phyloP scores from a whole-genome alignment of 306 rosid species.

The Rosa multiflora region DNA sequence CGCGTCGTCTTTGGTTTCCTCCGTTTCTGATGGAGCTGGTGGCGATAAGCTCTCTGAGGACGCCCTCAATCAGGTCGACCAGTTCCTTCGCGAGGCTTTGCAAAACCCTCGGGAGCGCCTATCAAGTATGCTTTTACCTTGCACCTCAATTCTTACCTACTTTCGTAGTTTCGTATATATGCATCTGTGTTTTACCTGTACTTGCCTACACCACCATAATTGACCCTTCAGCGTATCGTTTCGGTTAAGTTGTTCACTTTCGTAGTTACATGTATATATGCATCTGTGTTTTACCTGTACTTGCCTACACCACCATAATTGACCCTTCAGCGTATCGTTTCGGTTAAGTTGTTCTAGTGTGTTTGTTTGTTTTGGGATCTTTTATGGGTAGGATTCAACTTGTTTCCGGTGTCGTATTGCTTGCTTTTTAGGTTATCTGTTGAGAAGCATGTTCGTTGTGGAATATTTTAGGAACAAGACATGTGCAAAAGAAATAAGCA shows the following conservation, averaged over 20 bases:
- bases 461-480: neutral
- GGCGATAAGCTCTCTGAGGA: conserved; percentile 54
- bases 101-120: conserved; percentile 97
- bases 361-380: neutral
- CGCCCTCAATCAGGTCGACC: conserved; percentile 67
- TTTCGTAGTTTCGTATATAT: no score
- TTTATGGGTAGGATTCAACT: neutral
- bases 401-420: neutral
- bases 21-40: conserved; percentile 15
- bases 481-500: neutral
- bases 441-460: neutral
- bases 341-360: neutral
- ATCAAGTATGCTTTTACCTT: conserved; percentile 39
- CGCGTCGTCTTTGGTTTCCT: conserved; percentile 20
- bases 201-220: neutral
- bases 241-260: no score
- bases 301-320: neutral
- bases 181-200: no score
- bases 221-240: neutral
- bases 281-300: no score
- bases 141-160: no score
- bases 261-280: no score
- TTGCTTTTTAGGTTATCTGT: neutral
- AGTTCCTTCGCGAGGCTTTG: conserved; percentile 90
- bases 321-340: neutral